These are phyloP conservation scores for Epichloe aotearoae DNA, from an alignment of 2,329 filamentous ascomycete species.

Conservation along the genomic window DNA sequence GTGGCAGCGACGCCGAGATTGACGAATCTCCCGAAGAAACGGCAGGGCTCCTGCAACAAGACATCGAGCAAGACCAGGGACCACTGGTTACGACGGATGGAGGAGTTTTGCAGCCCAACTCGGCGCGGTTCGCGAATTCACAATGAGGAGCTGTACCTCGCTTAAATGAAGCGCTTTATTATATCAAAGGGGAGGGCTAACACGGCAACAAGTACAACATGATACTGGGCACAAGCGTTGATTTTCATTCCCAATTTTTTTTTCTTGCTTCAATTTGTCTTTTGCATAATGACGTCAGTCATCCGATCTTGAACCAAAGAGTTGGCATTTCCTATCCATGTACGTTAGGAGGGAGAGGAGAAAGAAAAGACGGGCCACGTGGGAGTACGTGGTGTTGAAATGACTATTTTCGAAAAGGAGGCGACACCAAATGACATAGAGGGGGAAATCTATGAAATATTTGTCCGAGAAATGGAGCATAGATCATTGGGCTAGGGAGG, in stretches of 20 bases:
- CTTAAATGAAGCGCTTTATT: not conserved
- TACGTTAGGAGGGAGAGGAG: not conserved
- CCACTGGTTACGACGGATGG: conserved; percentile 26
- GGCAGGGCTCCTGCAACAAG: conserved; percentile 30
- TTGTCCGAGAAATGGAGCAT: not conserved
- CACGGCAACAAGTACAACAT: not conserved
- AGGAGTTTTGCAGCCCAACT: conserved; percentile 19
- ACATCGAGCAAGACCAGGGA: conserved; percentile 22
- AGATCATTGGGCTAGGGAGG: not conserved
- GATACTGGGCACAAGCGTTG: conserved; percentile 4
- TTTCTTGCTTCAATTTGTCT: not conserved
- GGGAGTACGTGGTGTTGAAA: not conserved
- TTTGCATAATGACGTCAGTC: conserved; percentile 5
- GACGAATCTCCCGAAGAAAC: conserved; percentile 31
- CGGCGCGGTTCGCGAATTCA: not conserved
- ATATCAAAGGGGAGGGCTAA: not conserved
- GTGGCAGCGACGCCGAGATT: conserved; percentile 28
- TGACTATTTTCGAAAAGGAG: not conserved
- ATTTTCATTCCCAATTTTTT: conserved; percentile 7
- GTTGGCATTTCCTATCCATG: not conserved
- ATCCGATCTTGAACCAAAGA: not conserved
- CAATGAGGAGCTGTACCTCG: not conserved
- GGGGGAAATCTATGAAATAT: not conserved
- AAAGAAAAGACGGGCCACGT: too few relatives aligned
- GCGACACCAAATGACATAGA: conserved; percentile 1